Percentiles rank a stretch among this genome's conserved stretches.
These are phyloP conservation scores for Mycogone perniciosa DNA, from an alignment of 2,329 filamentous ascomycete genomes.

Conservation along the genomic window DNA sequence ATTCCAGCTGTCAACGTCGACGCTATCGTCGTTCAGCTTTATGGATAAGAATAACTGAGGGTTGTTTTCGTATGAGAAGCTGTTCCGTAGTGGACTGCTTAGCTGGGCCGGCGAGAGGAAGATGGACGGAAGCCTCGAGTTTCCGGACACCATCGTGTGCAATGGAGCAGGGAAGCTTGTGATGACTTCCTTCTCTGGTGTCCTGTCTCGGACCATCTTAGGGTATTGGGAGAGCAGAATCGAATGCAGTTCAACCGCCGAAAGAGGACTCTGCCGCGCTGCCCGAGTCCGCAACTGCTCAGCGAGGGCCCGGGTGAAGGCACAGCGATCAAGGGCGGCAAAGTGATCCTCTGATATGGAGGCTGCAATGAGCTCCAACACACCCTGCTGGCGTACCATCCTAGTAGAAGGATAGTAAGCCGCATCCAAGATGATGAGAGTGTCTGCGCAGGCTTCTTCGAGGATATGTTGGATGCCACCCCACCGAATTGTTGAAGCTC, in stretches of 20 bases:
- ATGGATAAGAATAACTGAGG: slow-evolving; percentile 46
- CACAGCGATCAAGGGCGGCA: slow-evolving; percentile 40
- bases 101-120: slow-evolving; percentile 46
- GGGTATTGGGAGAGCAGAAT: slow-evolving; percentile 46
- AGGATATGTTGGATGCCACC: slow-evolving; percentile 49
- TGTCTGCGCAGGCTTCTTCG: slow-evolving; percentile 50
- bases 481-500: slow-evolving; percentile 47
- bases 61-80: slow-evolving; percentile 37
- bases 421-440: slow-evolving; percentile 53
- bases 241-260: slow-evolving; percentile 49
- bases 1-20: slow-evolving; percentile 48
- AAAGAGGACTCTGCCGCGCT: slow-evolving; percentile 39
- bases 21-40: slow-evolving; percentile 43
- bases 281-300: slow-evolving; percentile 45
- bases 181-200: slow-evolving; percentile 40
- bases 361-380: slow-evolving; percentile 51
- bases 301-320: slow-evolving; percentile 46
- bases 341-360: slow-evolving; percentile 48
- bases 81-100: slow-evolving; percentile 32
- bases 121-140: slow-evolving; percentile 49
- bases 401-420: slow-evolving; percentile 50
- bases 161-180: slow-evolving; percentile 48
- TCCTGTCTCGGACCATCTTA: slow-evolving; percentile 44
- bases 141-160: slow-evolving; percentile 50
- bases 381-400: slow-evolving; percentile 45